Percentiles rank a stretch among this genome's conserved stretches.
Evolutionary conservation across 306 rosid species (phyloP).

Genomic region (Cicer pinnatifidum): DNA sequence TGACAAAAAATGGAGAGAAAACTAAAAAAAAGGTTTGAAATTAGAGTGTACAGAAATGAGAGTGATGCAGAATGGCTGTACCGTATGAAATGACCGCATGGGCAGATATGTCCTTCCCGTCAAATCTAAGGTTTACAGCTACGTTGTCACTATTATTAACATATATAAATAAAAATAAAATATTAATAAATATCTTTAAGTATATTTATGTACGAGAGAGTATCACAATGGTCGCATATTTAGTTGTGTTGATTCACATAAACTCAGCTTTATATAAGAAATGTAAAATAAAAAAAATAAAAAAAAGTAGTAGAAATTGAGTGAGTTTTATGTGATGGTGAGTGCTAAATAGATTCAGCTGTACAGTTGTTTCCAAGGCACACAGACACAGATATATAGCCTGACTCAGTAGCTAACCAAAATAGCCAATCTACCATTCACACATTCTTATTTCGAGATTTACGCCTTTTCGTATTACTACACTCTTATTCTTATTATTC

Average conservation of each 20-base stretch:
- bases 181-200: too few relatives aligned
- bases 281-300: not conserved
- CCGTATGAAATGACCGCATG: conserved; percentile 78
- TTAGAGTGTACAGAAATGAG: conserved; percentile 36
- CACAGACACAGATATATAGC: conserved; percentile 20
- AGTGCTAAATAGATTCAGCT: conserved; percentile 49
- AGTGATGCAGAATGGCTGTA: conserved; percentile 58
- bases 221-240: too few relatives aligned
- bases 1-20: too few relatives aligned
- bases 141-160: conserved; percentile 39
- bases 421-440: conserved; percentile 31
- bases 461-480: conserved; percentile 6
- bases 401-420: conserved; percentile 23
- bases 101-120: conserved; percentile 68
- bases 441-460: conserved; percentile 33
- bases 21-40: too few relatives aligned
- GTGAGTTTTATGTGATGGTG: not conserved
- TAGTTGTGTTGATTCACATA: too few relatives aligned
- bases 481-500: not conserved
- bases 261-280: too few relatives aligned
- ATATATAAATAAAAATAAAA: too few relatives aligned
- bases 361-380: conserved; percentile 23
- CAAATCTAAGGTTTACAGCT: conserved; percentile 60
- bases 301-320: not conserved
- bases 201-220: too few relatives aligned